Percentiles rank a stretch among this genome's conserved stretches.
phyloP scores from a whole-genome alignment of 2,329 filamentous ascomycete genomes.

The Fusarium redolens region DNA sequence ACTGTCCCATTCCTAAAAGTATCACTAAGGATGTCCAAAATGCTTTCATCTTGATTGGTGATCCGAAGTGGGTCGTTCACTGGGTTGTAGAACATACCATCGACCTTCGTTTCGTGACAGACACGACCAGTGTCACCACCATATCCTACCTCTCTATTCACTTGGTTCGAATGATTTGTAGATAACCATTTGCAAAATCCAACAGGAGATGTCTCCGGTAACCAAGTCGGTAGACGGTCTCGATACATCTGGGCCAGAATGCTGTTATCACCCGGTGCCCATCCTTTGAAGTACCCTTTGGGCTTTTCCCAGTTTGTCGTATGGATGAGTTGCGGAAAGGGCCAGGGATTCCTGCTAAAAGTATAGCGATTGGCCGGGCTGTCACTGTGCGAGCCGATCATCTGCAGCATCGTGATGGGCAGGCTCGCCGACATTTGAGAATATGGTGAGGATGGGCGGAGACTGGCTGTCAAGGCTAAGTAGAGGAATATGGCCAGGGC shows the following conservation, averaged over 20 bases:
- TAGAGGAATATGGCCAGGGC: constrained; percentile 1
- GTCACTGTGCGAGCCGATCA: too few relatives aligned
- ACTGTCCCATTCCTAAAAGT: constrained; percentile 40
- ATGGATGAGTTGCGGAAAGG: too few relatives aligned
- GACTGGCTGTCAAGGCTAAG: constrained; percentile 25
- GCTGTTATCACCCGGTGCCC: constrained; percentile 46
- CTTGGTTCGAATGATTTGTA: not conserved
- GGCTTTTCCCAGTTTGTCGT: too few relatives aligned
- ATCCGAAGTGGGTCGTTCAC: constrained; percentile 54
- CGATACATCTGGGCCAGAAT: constrained; percentile 38
- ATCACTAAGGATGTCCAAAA: constrained; percentile 43
- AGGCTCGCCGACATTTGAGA: constrained; percentile 46
- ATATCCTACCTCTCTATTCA: not conserved
- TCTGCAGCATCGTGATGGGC: constrained; percentile 43
- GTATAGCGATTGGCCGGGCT: too few relatives aligned
- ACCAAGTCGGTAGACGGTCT: constrained; percentile 41
- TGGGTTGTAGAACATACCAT: constrained; percentile 51
- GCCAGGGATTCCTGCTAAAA: too few relatives aligned
- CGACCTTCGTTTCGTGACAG: not conserved
- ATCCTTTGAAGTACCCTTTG: too few relatives aligned
- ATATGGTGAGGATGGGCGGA: constrained; percentile 45
- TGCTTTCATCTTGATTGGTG: constrained; percentile 50
- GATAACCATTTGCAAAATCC: constrained; percentile 45
- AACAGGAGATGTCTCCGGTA: constrained; percentile 36
- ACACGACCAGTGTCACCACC: not conserved